These are phyloP conservation scores for Hyaloscypha variabilis DNA, from an alignment of 495 filamentous ascomycete species.

Conservation along the genomic window DNA sequence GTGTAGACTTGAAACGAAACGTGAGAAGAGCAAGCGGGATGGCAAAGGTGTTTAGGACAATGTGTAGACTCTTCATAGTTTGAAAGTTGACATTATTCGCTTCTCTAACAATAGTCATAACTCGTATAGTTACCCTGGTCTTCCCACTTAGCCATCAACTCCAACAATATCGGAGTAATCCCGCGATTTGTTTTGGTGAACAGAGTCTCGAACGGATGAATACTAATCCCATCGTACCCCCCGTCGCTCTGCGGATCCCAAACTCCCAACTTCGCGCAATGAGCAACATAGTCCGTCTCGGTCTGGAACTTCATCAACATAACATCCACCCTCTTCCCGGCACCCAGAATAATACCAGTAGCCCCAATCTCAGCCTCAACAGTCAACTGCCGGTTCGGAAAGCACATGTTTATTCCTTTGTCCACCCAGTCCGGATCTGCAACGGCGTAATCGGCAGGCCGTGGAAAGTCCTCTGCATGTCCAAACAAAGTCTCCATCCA, in stretches of 20 bases:
- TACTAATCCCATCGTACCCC: conserved; percentile 25
- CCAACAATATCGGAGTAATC: conserved; percentile 12
- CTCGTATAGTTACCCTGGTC: conserved; percentile 25
- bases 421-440: too few relatives aligned
- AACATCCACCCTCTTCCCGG: conserved; percentile 27
- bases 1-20: too few relatives aligned
- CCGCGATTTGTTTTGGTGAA: conserved; percentile 34
- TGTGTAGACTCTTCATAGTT: too few relatives aligned
- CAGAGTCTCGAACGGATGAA: conserved; percentile 40
- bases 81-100: too few relatives aligned
- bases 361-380: conserved; percentile 26
- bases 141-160: conserved; percentile 28
- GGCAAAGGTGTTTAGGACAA: too few relatives aligned
- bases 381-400: conserved; percentile 7
- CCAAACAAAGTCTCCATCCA: background rate
- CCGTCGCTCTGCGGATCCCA: conserved; percentile 16
- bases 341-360: conserved; percentile 5
- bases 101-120: conserved; percentile 31
- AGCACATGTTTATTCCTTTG: background rate
- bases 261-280: conserved; percentile 14
- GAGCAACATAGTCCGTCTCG: conserved; percentile 8
- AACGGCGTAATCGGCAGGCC: too few relatives aligned
- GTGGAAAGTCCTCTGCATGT: too few relatives aligned
- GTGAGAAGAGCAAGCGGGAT: too few relatives aligned
- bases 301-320: conserved; percentile 34